A percentile compares a stretch with the other conserved stretches of the same genome.
Evolutionary conservation across 139 green algal species (phyloP).

Genomic region (Ostreobium quekettii): DNA sequence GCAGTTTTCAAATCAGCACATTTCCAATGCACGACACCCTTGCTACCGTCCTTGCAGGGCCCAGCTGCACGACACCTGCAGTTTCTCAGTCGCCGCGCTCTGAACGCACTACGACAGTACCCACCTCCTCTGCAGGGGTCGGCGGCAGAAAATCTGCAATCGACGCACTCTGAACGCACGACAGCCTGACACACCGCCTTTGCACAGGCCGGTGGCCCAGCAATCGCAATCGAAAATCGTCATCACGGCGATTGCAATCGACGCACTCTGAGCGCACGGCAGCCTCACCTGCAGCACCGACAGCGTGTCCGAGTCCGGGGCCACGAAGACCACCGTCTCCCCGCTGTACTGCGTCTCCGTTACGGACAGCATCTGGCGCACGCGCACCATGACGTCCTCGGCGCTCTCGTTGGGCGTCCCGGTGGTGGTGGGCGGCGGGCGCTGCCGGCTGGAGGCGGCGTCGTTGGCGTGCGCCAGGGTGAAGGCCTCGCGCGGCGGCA

Average conservation of each 20-base stretch:
- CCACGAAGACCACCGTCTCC: constrained; percentile 49
- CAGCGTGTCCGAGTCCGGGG: constrained; percentile 59
- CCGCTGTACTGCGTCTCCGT: constrained; percentile 41
- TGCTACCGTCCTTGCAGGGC: too few species aligned
- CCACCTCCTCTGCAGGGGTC: too few species aligned
- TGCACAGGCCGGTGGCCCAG: neutral
- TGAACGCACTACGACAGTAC: too few species aligned
- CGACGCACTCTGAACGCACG: too few species aligned
- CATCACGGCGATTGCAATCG: too few species aligned
- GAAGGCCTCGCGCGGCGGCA: constrained; percentile 19
- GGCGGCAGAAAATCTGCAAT: too few species aligned
- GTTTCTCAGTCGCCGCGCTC: too few species aligned
- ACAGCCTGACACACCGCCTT: too few species aligned
- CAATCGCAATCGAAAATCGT: neutral
- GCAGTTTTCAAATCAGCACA: too few species aligned
- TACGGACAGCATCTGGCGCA: constrained; percentile 54
- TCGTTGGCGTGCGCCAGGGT: constrained; percentile 33
- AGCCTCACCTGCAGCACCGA: constrained; percentile 57
- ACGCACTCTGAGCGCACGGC: too few species aligned
- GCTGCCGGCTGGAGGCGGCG: constrained; percentile 13
- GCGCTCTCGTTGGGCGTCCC: constrained; percentile 67
- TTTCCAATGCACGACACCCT: too few species aligned
- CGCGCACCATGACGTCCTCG: constrained; percentile 58
- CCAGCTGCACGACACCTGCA: too few species aligned
- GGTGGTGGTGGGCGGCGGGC: constrained; percentile 35